A percentile compares a stretch with the other conserved stretches of the same genome.
phyloP scores from a whole-genome alignment of 768 basidiomycete species.

The Termitomyces sp. region DNA sequence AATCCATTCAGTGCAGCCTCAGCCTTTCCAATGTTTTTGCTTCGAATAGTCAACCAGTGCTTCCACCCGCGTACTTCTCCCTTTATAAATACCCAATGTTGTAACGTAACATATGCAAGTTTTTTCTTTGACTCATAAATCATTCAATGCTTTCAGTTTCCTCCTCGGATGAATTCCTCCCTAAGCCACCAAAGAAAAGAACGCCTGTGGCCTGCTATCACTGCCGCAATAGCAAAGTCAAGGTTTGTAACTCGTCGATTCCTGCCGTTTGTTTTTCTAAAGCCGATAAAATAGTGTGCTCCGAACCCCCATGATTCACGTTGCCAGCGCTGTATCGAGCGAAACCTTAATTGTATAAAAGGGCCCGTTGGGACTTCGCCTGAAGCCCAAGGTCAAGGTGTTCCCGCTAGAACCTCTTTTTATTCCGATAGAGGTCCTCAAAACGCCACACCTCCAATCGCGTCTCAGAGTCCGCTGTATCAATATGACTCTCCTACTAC shows the following conservation, averaged over 20 bases:
- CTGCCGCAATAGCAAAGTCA: conserved; percentile 56
- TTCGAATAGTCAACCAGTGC: background rate
- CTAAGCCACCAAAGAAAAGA: conserved; percentile 20
- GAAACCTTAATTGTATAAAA: conserved; percentile 4
- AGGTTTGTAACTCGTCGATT: conserved; percentile 29
- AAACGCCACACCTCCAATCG: background rate
- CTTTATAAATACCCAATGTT: background rate
- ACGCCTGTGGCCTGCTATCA: conserved; percentile 51
- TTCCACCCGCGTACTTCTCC: background rate
- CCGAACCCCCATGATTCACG: background rate
- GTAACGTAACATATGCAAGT: background rate
- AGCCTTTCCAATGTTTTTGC: background rate
- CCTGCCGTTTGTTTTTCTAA: background rate
- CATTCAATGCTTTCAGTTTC: background rate
- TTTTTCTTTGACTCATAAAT: background rate
- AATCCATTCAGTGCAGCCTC: background rate
- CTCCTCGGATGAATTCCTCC: conserved; percentile 1
- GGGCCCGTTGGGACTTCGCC: conserved; percentile 4
- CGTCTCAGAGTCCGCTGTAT: background rate
- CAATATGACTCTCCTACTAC: background rate
- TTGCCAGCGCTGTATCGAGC: conserved; percentile 9
- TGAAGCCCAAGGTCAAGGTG: background rate
- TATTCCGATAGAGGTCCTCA: too few relatives aligned
- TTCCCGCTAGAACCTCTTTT: background rate
- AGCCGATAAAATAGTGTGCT: conserved; percentile 2